These are phyloP conservation scores for Candida schatavii DNA, from an alignment of 805 yeast genomes.

Conservation along the genomic window DNA sequence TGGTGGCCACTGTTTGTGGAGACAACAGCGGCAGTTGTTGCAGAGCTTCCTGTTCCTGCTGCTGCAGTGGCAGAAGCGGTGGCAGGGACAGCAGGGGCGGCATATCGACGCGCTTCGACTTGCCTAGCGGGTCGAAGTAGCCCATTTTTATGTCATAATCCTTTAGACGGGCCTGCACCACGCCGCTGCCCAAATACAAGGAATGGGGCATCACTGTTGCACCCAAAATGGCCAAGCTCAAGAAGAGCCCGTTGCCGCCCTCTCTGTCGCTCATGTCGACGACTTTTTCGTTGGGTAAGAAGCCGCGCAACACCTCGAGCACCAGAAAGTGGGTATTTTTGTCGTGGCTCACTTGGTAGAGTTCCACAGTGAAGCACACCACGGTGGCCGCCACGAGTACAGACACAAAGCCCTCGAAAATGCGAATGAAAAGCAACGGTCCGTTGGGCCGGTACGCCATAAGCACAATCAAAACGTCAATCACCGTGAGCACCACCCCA, in stretches of 20 bases:
- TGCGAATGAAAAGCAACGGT: constrained; percentile 69
- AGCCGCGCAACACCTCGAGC: constrained; percentile 53
- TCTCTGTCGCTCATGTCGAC: constrained; percentile 40
- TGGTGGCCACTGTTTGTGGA: background rate
- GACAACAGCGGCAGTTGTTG: constrained; percentile 5
- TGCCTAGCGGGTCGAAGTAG: constrained; percentile 37
- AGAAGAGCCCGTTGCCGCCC: constrained; percentile 61
- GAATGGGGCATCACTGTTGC: constrained; percentile 97
- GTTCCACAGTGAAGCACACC: constrained; percentile 76
- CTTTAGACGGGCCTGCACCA: constrained; percentile 79
- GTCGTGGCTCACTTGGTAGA: constrained; percentile 61
- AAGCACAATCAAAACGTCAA: constrained; percentile 82
- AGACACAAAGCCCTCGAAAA: constrained; percentile 81
- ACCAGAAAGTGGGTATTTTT: constrained; percentile 41
- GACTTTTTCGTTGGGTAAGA: constrained; percentile 52
- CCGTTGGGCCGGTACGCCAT: constrained; percentile 87
- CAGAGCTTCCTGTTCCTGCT: constrained; percentile 5
- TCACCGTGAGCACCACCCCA: constrained; percentile 81
- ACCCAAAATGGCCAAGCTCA: constrained; percentile 82
- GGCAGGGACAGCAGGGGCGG: constrained; percentile 2
- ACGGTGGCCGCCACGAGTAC: constrained; percentile 77
- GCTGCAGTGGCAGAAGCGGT: constrained; percentile 5
- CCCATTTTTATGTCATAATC: constrained; percentile 73
- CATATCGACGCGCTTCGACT: background rate
- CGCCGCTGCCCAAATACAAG: constrained; percentile 77